Evolutionary conservation across 768 basidiomycete species (phyloP).

Genomic region (Tephrocybe sp.): DNA sequence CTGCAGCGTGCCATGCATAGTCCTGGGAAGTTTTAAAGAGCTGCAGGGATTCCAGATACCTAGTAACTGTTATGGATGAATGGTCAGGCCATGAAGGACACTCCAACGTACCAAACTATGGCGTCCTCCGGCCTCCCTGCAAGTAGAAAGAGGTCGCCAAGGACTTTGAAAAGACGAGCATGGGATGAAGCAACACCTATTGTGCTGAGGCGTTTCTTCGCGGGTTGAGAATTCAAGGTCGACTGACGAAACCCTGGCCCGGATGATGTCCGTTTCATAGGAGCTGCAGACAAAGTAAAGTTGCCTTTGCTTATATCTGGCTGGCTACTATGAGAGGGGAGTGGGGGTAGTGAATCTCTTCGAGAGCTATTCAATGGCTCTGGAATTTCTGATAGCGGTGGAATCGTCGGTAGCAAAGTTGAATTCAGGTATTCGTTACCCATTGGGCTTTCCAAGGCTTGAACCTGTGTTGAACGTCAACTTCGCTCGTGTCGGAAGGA

Average conservation of each 20-base stretch:
- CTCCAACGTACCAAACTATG: slow-evolving; percentile 62
- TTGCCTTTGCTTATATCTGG: slow-evolving; percentile 48
- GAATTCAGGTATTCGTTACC: slow-evolving; percentile 87
- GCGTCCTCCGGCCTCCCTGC: slow-evolving; percentile 87
- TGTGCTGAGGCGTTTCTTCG: slow-evolving; percentile 63
- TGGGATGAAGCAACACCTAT: slow-evolving; percentile 75
- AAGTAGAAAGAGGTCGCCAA: slow-evolving; percentile 86
- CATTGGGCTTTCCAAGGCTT: slow-evolving; percentile 75
- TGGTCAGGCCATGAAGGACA: not conserved
- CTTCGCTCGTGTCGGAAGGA: not conserved
- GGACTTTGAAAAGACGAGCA: slow-evolving; percentile 83
- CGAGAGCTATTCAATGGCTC: slow-evolving; percentile 49
- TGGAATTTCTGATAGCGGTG: slow-evolving; percentile 61
- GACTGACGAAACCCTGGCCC: slow-evolving; percentile 52
- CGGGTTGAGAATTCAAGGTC: slow-evolving; percentile 43
- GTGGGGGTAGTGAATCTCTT: slow-evolving; percentile 42
- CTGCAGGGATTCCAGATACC: slow-evolving; percentile 84
- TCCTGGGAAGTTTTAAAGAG: slow-evolving; percentile 78
- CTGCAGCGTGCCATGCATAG: slow-evolving; percentile 85
- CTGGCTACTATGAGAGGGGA: slow-evolving; percentile 54
- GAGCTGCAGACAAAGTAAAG: slow-evolving; percentile 37
- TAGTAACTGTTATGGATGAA: slow-evolving; percentile 27
- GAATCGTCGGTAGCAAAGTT: slow-evolving; percentile 60
- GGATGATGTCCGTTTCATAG: slow-evolving; percentile 58
- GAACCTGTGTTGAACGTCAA: slow-evolving; percentile 47